Base-by-base conservation (phyloP, 2,329 filamentous ascomycete species). In the Penicillium digitatum region DNA sequence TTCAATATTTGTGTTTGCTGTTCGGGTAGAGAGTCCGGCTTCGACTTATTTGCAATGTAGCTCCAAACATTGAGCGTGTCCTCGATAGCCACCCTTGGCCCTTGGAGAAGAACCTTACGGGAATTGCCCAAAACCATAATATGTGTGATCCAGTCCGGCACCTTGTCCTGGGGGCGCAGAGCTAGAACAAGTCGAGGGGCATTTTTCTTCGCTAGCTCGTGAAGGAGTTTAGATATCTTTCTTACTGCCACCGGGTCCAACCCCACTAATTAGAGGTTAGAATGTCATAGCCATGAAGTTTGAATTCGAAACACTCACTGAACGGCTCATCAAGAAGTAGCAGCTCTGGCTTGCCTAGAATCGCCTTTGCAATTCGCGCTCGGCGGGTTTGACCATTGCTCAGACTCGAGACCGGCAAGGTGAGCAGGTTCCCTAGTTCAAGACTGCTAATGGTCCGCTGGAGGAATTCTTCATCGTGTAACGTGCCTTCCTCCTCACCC, bases 371-470 rank as follows among this genome's bases (percentile, higher is more conserved):
- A 62, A 99, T 96, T 58, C 90, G 84, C 8, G 93, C 89, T 52
- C 94, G 80, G 60, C 93, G 81, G 7, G 89, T 93, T 74, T 99
- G 94, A 0, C 94, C 94, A 72, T 97, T 96, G 70, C 91, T 96
- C 52, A 99, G 75, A 70, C 94, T 95, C 24, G 89, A 84, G 8
- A 97, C 89, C 0, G 93, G 92, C 69, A 96, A 87, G 37, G 88
- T 81, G 1, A 95, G 76, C 43, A 97, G 78, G 9, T 81, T 77
- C 0, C 80, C 77, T 14, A 99, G 77, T 47, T 82, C 82, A 52
- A 99, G 75, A 63, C 95, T 87, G 7, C 70, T 69, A 16, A 91
- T 82, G 0, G 96, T 84, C 9, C 82, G 79, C 14, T 80, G 72
- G 37, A 95, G 72, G 0, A 84, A 72, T 4, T 72, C 62, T 24